Conservation (phyloP, 495 filamentous ascomycete genomes). For the Annulohypoxylon nitens region DNA sequence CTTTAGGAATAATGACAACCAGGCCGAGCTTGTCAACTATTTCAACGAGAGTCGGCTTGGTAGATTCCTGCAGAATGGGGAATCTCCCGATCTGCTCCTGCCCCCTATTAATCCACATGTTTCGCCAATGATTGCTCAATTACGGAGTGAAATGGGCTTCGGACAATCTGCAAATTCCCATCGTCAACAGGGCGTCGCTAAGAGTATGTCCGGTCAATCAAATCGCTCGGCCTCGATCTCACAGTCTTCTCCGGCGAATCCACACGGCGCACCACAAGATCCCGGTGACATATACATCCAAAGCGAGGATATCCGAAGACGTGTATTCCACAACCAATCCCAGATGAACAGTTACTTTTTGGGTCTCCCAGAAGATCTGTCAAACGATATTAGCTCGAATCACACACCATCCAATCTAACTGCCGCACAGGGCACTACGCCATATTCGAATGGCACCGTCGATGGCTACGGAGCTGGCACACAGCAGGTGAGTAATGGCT, state of each 20-base stretch:
- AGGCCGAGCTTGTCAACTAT: conserved; percentile 48
- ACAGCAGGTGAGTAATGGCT: conserved; percentile 21
- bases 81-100: conserved; percentile 47
- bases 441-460: conserved; percentile 44
- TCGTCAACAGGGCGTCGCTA: conserved; percentile 22
- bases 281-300: conserved; percentile 51
- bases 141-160: conserved; percentile 36
- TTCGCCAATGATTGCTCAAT: conserved; percentile 40
- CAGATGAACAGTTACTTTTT: conserved; percentile 31
- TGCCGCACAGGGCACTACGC: conserved; percentile 30
- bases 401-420: conserved; percentile 16
- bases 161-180: conserved; percentile 38
- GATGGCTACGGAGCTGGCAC: conserved; percentile 32
- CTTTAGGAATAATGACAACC: conserved; percentile 52
- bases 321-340: conserved; percentile 38
- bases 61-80: conserved; percentile 49
- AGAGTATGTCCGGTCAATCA: conserved; percentile 20
- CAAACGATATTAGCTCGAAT: conserved; percentile 25
- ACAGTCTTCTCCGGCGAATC: conserved; percentile 35
- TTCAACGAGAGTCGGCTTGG: conserved; percentile 51
- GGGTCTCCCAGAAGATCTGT: conserved; percentile 23
- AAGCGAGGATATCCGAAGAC: conserved; percentile 50
- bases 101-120: conserved; percentile 44
- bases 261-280: conserved; percentile 51
- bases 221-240: conserved; percentile 32